Conservation (phyloP, 2,329 filamentous ascomycete species). For the Colletotrichum kahawae region DNA sequence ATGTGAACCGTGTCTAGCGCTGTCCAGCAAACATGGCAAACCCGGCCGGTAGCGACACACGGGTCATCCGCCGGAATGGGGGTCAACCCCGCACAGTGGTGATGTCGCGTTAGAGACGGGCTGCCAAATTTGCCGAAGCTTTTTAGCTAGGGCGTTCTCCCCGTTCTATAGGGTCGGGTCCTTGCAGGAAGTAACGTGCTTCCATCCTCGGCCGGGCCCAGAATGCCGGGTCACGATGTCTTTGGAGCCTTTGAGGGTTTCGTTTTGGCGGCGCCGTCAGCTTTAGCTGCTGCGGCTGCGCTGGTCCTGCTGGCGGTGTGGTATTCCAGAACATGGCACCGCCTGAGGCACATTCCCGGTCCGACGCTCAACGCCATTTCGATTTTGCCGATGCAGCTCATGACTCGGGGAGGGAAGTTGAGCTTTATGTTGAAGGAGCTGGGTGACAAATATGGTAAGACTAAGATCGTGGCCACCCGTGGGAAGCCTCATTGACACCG, state of each 20-base stretch:
- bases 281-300: background rate
- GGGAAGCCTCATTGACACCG: constrained; percentile 25
- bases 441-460: constrained; percentile 9
- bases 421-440: constrained; percentile 10
- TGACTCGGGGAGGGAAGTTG: background rate
- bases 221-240: background rate
- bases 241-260: background rate
- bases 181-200: background rate
- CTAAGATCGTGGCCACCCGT: fast-evolving
- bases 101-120: background rate
- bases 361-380: constrained; percentile 34
- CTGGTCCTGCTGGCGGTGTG: background rate
- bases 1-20: background rate
- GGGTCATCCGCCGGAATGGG: background rate
- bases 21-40: background rate
- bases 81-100: background rate
- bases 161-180: background rate
- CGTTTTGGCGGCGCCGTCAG: background rate
- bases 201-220: background rate
- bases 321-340: constrained; percentile 27
- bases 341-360: constrained; percentile 36
- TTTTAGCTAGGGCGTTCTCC: background rate
- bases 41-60: background rate
- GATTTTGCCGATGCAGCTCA: constrained; percentile 31
- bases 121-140: background rate